phyloP scores from a whole-genome alignment of 768 basidiomycete genomes.

The Boletus huronensis region DNA sequence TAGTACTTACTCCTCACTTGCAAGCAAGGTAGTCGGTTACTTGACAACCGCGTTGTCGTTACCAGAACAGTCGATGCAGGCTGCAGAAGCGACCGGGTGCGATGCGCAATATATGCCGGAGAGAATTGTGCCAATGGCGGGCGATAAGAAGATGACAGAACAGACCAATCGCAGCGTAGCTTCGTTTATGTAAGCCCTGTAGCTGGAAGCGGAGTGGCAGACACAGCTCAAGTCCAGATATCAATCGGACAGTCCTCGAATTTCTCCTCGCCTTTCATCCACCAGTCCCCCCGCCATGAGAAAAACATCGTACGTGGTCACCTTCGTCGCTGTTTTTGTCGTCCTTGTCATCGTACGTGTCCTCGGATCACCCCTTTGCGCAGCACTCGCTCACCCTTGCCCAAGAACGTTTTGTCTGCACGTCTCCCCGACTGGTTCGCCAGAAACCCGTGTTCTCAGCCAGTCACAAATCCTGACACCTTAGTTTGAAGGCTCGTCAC shows the following conservation, averaged over 20 bases:
- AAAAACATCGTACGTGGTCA: constrained; percentile 64
- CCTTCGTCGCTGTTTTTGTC: constrained; percentile 53
- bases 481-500: constrained; percentile 40
- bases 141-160: constrained; percentile 8
- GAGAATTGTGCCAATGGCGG: constrained; percentile 28
- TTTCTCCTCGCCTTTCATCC: background rate
- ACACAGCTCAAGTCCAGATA: too few relatives aligned
- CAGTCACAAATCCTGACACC: constrained; percentile 21
- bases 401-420: constrained; percentile 56
- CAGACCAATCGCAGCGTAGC: background rate
- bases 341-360: constrained; percentile 51
- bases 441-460: constrained; percentile 17
- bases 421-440: constrained; percentile 63
- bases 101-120: background rate
- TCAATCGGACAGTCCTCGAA: background rate
- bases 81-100: background rate
- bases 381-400: background rate
- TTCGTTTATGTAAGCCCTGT: constrained; percentile 11
- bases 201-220: background rate
- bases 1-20: background rate
- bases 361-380: background rate
- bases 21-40: background rate
- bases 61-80: background rate
- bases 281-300: constrained; percentile 43
- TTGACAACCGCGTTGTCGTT: too few relatives aligned